phyloP scores from a whole-genome alignment of 345 rosid genomes.

The Boechera divaricarpa region DNA sequence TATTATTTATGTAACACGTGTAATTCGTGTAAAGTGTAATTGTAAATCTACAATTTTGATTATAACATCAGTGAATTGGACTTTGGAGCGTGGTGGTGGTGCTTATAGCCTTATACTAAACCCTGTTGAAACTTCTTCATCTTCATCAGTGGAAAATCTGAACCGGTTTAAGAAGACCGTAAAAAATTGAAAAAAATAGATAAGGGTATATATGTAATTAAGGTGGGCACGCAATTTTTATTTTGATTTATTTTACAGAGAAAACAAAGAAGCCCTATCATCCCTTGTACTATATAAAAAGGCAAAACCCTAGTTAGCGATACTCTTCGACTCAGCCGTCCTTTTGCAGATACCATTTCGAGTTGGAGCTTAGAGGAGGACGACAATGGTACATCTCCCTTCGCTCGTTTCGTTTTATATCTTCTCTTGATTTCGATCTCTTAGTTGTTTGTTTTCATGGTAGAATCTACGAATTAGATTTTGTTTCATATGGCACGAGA shows the following conservation, averaged over 20 bases:
- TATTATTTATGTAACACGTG: not conserved
- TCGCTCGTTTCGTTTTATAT: not conserved
- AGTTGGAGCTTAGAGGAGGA: constrained; percentile 10
- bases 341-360: constrained; percentile 30
- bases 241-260: not conserved
- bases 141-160: too few relatives aligned
- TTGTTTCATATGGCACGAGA: not conserved
- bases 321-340: constrained; percentile 38
- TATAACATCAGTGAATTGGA: not conserved
- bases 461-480: not conserved
- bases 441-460: not conserved
- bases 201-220: constrained; percentile 19
- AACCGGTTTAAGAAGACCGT: not conserved
- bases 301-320: constrained; percentile 19
- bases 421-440: not conserved
- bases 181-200: not conserved
- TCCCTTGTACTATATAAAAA: constrained; percentile 13
- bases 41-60: not conserved
- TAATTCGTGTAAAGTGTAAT: not conserved
- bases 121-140: too few relatives aligned
- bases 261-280: constrained; percentile 36
- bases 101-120: too few relatives aligned
- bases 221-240: not conserved
- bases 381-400: constrained; percentile 36
- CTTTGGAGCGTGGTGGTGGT: too few relatives aligned